Evolutionary conservation across 352 stramenopile genomes (phyloP).

Genomic region (Globisporangium uncinulatum): DNA sequence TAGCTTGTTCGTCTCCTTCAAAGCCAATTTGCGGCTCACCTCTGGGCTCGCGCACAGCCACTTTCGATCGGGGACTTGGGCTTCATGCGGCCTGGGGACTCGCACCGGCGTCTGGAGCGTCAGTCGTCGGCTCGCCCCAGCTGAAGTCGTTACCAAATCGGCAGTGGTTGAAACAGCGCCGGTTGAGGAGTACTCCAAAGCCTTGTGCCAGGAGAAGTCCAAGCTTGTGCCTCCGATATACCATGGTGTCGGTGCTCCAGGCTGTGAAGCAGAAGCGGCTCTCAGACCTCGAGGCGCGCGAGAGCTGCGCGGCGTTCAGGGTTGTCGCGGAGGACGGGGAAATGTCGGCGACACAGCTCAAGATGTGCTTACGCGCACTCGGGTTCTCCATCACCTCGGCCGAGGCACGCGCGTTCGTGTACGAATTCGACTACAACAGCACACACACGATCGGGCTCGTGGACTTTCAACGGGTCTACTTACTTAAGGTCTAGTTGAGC

Average conservation of each 20-base stretch:
- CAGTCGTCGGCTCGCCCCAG: too few relatives aligned
- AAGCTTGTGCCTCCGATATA: too few relatives aligned
- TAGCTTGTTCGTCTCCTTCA: neutral
- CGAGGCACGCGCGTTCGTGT: constrained; percentile 27
- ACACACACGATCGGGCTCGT: constrained; percentile 20
- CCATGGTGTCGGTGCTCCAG: constrained; percentile 5
- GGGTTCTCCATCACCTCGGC: constrained; percentile 17
- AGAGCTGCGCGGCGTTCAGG: constrained; percentile 22
- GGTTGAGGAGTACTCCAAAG: too few relatives aligned
- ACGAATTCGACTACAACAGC: constrained; percentile 43
- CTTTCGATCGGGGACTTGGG: too few relatives aligned
- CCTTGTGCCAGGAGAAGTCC: too few relatives aligned
- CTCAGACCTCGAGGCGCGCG: constrained; percentile 19
- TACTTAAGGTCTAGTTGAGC: constrained; percentile 24
- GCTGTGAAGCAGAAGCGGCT: constrained; percentile 18
- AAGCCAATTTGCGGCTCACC: too few relatives aligned
- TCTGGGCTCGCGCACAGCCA: too few relatives aligned
- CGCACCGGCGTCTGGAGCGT: too few relatives aligned
- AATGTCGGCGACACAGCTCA: constrained; percentile 28
- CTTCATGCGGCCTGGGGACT: too few relatives aligned
- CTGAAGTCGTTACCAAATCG: too few relatives aligned
- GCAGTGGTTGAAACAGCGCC: too few relatives aligned
- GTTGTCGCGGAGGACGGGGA: constrained; percentile 11
- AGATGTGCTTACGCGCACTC: constrained; percentile 25
- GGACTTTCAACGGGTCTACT: constrained; percentile 39